Evolutionary conservation across 495 filamentous ascomycete species (phyloP).

Genomic region (Elaphomyces granulatus): DNA sequence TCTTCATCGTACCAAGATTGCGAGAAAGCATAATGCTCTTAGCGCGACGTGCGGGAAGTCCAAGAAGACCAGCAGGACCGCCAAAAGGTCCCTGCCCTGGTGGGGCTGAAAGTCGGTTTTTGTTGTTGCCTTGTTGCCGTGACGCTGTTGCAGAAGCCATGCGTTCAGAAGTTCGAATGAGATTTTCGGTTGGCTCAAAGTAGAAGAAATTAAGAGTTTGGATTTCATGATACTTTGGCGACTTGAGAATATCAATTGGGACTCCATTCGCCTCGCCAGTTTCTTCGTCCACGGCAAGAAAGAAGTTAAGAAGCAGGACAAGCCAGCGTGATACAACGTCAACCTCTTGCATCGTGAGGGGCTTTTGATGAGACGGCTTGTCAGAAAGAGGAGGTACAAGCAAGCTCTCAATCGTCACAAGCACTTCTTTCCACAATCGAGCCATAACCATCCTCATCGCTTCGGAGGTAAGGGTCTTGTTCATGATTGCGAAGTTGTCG

Average conservation of each 20-base stretch:
- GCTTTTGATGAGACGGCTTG: conserved; percentile 80
- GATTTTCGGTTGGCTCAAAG: conserved; percentile 78
- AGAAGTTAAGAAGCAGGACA: conserved; percentile 82
- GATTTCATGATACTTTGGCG: conserved; percentile 96
- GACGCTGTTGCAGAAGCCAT: conserved; percentile 87
- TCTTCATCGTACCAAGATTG: conserved; percentile 91
- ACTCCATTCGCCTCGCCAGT: conserved; percentile 80
- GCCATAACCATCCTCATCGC: conserved; percentile 98
- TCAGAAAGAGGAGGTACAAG: conserved; percentile 92
- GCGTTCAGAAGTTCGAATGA: conserved; percentile 82
- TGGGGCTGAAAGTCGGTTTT: conserved; percentile 61
- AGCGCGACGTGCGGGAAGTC: conserved; percentile 53
- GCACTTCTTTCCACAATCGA: conserved; percentile 92
- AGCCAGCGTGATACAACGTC: conserved; percentile 96
- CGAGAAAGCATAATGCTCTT: conserved; percentile 93
- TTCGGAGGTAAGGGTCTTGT: conserved; percentile 78
- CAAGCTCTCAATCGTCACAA: conserved; percentile 77
- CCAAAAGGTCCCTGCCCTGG: conserved; percentile 43
- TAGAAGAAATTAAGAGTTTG: conserved; percentile 97
- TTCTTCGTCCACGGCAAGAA: conserved; percentile 79
- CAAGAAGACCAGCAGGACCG: conserved; percentile 50
- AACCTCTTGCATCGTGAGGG: conserved; percentile 74
- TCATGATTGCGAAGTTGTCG: conserved; percentile 99
- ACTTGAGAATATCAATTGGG: conserved; percentile 79
- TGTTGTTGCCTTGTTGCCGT: conserved; percentile 49